These are phyloP conservation scores for Heterobasidion annosum DNA, from an alignment of 1,284 basidiomycete species.

Conservation along the genomic window DNA sequence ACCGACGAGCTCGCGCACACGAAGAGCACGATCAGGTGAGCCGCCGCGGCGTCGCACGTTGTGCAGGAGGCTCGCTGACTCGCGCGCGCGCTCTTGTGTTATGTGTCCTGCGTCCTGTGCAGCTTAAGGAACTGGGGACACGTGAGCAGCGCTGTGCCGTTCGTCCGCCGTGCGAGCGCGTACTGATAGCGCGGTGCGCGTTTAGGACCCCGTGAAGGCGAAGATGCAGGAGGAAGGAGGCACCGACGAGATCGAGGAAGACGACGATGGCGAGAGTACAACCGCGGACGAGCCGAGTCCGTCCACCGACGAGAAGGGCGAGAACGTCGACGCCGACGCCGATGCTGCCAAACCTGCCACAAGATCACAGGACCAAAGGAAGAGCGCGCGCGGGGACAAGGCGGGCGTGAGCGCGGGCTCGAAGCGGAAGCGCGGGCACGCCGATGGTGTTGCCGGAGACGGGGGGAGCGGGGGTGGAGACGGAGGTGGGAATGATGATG, in stretches of 20 bases:
- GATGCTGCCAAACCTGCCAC: not conserved
- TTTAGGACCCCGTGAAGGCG: constrained; percentile 18
- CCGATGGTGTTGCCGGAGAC: constrained; percentile 1
- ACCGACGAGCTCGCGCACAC: constrained; percentile 22
- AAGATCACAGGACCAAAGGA: not conserved
- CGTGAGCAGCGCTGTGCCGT: constrained; percentile 12
- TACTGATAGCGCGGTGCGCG: too few relatives aligned
- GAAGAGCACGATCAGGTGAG: constrained; percentile 26
- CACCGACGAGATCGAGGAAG: not conserved
- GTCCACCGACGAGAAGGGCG: not conserved
- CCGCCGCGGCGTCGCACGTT: not conserved
- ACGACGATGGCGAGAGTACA: not conserved
- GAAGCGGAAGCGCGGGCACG: constrained; percentile 5
- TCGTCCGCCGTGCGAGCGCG: too few relatives aligned
- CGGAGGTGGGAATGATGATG: not conserved
- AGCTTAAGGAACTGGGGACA: constrained; percentile 28
- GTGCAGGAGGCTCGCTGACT: not conserved
- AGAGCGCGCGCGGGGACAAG: not conserved
- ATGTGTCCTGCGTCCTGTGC: not conserved
- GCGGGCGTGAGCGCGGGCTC: not conserved
- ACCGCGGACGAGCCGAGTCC: not conserved
- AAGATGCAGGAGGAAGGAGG: constrained; percentile 16
- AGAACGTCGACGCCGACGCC: not conserved
- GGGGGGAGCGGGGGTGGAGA: not conserved
- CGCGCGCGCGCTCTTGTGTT: not conserved